A percentile compares a stretch with the other conserved stretches of the same genome.
Conservation (phyloP, 2,329 filamentous ascomycete genomes). For the Bipolaris bicolor region DNA sequence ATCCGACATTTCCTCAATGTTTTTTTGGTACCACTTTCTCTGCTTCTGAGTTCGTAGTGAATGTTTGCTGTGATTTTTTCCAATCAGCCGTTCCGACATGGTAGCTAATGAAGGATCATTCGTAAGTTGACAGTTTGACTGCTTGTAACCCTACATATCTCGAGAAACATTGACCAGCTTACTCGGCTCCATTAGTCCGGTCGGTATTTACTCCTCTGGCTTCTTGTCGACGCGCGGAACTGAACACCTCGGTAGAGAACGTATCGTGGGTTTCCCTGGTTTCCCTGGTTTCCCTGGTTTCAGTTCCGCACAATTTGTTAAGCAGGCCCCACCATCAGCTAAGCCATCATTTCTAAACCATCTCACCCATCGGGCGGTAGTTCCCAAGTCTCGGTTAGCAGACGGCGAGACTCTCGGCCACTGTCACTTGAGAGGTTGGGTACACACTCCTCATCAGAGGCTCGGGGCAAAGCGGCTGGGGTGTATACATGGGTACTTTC, state of each 20-base stretch:
- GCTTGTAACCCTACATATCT: too few relatives aligned
- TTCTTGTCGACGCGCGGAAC: background rate
- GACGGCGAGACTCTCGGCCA: background rate
- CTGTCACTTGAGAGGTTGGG: background rate
- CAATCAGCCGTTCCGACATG: too few relatives aligned
- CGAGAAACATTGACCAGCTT: too few relatives aligned
- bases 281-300: too few relatives aligned
- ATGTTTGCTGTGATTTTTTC: too few relatives aligned
- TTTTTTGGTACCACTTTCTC: too few relatives aligned
- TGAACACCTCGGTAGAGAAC: background rate
- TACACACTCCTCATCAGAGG: background rate
- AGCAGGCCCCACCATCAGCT: slow-evolving; percentile 6
- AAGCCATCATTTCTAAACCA: background rate
- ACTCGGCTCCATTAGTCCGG: background rate
- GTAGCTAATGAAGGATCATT: too few relatives aligned
- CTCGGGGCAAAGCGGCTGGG: background rate
- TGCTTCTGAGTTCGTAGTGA: too few relatives aligned
- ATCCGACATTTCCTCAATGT: too few relatives aligned
- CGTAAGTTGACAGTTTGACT: too few relatives aligned
- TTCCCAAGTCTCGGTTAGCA: background rate
- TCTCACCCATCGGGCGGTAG: background rate
- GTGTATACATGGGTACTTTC: background rate
- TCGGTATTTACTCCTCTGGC: background rate
- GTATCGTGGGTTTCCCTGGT: background rate
- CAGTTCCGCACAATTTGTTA: slow-evolving; percentile 11